These are phyloP conservation scores for Trypanosoma melophagium DNA, from an alignment of 208 protist species.

Conservation along the genomic window DNA sequence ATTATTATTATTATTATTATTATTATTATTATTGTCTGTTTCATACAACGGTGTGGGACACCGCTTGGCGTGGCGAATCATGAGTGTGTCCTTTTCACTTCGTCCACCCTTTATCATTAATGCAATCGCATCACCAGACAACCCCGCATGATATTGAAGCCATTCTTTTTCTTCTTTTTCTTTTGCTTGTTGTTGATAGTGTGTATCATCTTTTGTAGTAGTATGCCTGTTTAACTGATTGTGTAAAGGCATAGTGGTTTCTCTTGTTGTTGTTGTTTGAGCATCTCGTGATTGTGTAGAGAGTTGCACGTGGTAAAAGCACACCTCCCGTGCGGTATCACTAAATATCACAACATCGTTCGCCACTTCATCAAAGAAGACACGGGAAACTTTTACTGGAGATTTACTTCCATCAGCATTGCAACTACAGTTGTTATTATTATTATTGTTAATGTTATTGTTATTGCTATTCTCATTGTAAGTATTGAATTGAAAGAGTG, in stretches of 20 bases:
- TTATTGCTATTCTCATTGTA: neutral
- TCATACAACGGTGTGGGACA: slow-evolving; percentile 21
- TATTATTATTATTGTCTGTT: neutral
- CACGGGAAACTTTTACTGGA: slow-evolving; percentile 27
- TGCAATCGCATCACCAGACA: slow-evolving; percentile 14
- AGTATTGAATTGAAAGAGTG: slow-evolving; percentile 23
- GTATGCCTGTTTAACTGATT: neutral
- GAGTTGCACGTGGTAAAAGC: slow-evolving; percentile 31
- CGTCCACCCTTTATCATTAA: slow-evolving; percentile 6
- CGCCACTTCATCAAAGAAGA: slow-evolving; percentile 58
- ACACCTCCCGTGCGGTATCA: slow-evolving; percentile 14
- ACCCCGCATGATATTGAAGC: slow-evolving; percentile 6
- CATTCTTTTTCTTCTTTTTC: slow-evolving; percentile 1
- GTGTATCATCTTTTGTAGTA: neutral
- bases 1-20: slow-evolving; percentile 8
- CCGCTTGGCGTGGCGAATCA: slow-evolving; percentile 29
- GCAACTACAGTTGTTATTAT: neutral
- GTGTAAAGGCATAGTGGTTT: no score
- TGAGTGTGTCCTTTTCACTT: neutral
- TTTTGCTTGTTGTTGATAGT: neutral
- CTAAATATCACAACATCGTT: slow-evolving; percentile 53
- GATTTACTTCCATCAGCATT: neutral
- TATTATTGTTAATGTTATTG: neutral
- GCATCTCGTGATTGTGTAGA: neutral
- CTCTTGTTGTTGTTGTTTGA: neutral